phyloP scores from a whole-genome alignment of 805 yeast species.

The Kazachstania martiniae region DNA sequence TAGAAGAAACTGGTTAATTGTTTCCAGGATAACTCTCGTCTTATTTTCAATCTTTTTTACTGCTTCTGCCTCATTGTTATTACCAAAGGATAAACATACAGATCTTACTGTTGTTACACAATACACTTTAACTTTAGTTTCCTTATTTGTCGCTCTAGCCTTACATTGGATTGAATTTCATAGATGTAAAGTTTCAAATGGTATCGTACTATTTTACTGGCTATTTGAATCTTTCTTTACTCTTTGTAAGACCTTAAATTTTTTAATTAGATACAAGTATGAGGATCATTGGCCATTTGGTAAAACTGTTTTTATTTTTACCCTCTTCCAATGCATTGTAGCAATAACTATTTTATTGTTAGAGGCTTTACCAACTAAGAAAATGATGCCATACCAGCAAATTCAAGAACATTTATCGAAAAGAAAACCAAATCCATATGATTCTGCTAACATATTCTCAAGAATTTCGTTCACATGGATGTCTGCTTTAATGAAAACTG shows the following conservation, averaged over 20 bases:
- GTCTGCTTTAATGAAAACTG: constrained; percentile 71
- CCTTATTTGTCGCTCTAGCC: constrained; percentile 39
- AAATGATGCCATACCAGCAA: constrained; percentile 36
- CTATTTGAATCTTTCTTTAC: constrained; percentile 41
- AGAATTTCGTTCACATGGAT: constrained; percentile 82
- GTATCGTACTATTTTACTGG: constrained; percentile 70
- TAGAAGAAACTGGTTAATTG: constrained; percentile 31
- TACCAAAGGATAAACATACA: constrained; percentile 11
- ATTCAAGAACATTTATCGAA: constrained; percentile 21
- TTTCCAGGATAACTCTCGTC: constrained; percentile 27
- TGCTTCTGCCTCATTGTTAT: constrained; percentile 13
- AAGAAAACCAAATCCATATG: constrained; percentile 29
- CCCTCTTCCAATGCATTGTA: constrained; percentile 25
- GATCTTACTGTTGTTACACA: constrained; percentile 15
- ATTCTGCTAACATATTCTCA: constrained; percentile 54
- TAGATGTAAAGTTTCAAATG: constrained; percentile 53
- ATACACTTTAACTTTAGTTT: constrained; percentile 24
- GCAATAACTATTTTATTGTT: constrained; percentile 26
- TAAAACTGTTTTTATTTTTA: constrained; percentile 20
- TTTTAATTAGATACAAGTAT: constrained; percentile 27
- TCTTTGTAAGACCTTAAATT: constrained; percentile 33
- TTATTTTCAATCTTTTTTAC: constrained; percentile 24
- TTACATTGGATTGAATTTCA: constrained; percentile 66
- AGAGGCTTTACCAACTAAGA: constrained; percentile 33
- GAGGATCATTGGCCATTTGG: constrained; percentile 22